Conservation (phyloP, 352 stramenopile genomes). For the Globisporangium echinulatum region DNA sequence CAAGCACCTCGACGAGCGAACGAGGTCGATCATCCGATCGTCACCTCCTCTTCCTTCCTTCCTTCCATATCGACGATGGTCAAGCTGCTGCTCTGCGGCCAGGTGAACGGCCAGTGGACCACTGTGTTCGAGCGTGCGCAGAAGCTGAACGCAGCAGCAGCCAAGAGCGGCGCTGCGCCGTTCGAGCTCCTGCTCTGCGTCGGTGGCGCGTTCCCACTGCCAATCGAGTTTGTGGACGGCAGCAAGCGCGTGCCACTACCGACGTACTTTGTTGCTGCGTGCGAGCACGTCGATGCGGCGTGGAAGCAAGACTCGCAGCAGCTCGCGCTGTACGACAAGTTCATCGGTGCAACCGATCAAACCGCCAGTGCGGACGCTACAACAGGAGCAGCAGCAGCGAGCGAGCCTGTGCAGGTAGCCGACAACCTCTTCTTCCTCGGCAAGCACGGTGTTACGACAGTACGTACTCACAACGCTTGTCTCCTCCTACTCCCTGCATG, state of each 20-base stretch:
- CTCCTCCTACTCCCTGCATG: not conserved
- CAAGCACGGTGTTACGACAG: slow-evolving; percentile 31
- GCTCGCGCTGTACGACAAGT: slow-evolving; percentile 32
- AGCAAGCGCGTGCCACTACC: slow-evolving; percentile 34
- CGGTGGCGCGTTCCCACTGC: slow-evolving; percentile 50
- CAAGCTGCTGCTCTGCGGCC: slow-evolving; percentile 71
- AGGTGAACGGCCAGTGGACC: slow-evolving; percentile 53
- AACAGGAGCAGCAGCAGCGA: not conserved
- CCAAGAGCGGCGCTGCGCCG: slow-evolving; percentile 28
- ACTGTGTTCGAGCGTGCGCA: slow-evolving; percentile 59
- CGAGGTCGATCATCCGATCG: not conserved
- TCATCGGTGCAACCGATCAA: slow-evolving; percentile 15
- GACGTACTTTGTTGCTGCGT: slow-evolving; percentile 51
- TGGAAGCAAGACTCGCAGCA: slow-evolving; percentile 24
- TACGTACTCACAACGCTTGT: slow-evolving; percentile 8
- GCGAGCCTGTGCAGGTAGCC: slow-evolving; percentile 29
- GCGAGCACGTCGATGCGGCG: slow-evolving; percentile 16
- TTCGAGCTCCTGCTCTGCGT: slow-evolving; percentile 66
- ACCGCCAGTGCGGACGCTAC: not conserved
- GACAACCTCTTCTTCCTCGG: slow-evolving; percentile 46
- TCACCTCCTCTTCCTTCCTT: no score
- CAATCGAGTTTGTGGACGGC: slow-evolving; percentile 32
- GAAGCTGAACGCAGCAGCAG: slow-evolving; percentile 50
- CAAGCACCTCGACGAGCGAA: not conserved
- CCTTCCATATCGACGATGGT: slow-evolving; percentile 28